phyloP scores from a whole-genome alignment of 306 rosid genomes.

The Rosa rugosa region DNA sequence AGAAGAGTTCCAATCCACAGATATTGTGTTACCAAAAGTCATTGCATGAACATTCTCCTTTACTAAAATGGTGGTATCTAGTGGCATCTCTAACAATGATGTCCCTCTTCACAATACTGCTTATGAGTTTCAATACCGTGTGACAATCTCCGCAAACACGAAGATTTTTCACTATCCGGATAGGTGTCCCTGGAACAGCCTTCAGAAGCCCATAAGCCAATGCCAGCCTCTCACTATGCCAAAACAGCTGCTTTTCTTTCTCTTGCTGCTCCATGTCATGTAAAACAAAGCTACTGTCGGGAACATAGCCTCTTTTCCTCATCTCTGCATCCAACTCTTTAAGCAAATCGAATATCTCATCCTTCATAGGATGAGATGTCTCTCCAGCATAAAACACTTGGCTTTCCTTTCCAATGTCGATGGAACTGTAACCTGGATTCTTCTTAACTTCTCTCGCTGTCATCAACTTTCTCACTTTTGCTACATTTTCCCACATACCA shows the following conservation, averaged over 20 bases:
- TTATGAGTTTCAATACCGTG: constrained; percentile 68
- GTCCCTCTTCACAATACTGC: constrained; percentile 62
- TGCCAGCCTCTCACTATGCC: constrained; percentile 90
- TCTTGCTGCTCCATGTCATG: constrained; percentile 84
- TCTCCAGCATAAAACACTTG: constrained; percentile 85
- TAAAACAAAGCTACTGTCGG: constrained; percentile 74
- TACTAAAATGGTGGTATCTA: constrained; percentile 76
- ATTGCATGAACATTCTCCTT: constrained; percentile 76
- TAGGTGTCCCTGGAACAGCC: constrained; percentile 59
- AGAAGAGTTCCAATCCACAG: background rate
- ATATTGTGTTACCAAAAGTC: constrained; percentile 71
- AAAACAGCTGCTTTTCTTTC: constrained; percentile 79
- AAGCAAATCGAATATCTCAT: constrained; percentile 58
- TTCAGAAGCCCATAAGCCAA: constrained; percentile 77
- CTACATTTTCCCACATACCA: constrained; percentile 70
- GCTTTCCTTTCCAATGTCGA: constrained; percentile 70
- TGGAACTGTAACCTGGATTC: constrained; percentile 79
- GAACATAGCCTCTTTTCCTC: constrained; percentile 84
- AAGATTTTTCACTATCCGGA: constrained; percentile 80
- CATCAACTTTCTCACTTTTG: constrained; percentile 69
- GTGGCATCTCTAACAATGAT: constrained; percentile 77
- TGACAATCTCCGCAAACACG: constrained; percentile 91
- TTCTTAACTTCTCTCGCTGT: constrained; percentile 60
- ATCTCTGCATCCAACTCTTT: constrained; percentile 60
- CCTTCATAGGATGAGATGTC: constrained; percentile 66